Evolutionary conservation across 805 yeast species (phyloP), one percentile per base, ranked within the genome.

Genomic region (Grigorovia yakushimaensis): DNA sequence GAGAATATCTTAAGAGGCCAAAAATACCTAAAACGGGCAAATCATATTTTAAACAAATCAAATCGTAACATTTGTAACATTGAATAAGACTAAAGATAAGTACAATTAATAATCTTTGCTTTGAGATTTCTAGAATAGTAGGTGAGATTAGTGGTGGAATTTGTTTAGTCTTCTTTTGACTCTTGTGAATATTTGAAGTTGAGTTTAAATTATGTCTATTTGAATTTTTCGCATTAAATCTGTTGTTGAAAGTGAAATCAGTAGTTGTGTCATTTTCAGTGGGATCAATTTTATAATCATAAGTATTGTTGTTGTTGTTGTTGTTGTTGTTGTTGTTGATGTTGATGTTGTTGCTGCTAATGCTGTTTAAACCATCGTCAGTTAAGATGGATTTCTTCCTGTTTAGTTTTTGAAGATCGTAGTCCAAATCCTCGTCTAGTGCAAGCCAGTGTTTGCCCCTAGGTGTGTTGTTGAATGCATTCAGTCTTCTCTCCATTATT

Each of bases 51-150:
- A 85, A 65, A 20, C 79, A 61, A 33, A 81, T 66, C 39, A 85
- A 64, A 60, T 87, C 95, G 55, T 84, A 85, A 1, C 86, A 48
- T 60, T 93, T 91, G 77, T 84, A 84, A n/a, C 86, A 77, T 64
- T 89, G 97, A n/a, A 91, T 72, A 33, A 84, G 70, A 2, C 76
- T 69, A 59, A 88, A 86, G 10, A 85, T 51, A 1, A 86, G 76
- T n/a, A 81, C 62, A 2, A 80, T 73, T 47, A 86, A 73, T 35
- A 79, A 64, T 50, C 96, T 70, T 63, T 91, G 98, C 13, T 85
- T 78, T 2, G 86, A 86, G 5, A 77, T 76, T 52, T 88, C 95
- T 22, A 89, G 60, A 1, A 81, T 69, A 6, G 73, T 67, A 15
- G 78, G 72, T 0, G 96, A 86, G 39, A 91, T 79, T 39, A 84